Evolutionary conservation across 2,329 filamentous ascomycete species (phyloP), one percentile per base, ranked within the genome.

Genomic region (Diaporthe australafricana): DNA sequence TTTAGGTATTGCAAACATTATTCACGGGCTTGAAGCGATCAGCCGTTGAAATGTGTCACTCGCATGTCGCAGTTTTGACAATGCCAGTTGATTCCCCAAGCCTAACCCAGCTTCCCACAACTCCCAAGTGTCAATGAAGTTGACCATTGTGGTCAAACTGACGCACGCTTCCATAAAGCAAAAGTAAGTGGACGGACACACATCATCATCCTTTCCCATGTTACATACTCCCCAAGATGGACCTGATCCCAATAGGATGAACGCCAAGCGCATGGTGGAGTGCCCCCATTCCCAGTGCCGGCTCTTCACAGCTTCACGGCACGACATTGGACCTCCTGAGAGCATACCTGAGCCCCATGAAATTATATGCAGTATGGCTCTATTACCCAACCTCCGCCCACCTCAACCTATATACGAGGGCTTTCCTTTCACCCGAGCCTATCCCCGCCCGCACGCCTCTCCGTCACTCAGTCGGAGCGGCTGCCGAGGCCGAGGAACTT

Each of bases 401-500:
- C 25, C 22, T 38, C 16, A 16, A 27, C 30, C n/a, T 3, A 40
- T 5, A 40, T 5, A 16, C 5, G n/a, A 40, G n/a, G 7, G n/a
- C n/a, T n/a, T n/a, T n/a, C n/a, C n/a, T n/a, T n/a, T n/a, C n/a
- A n/a, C n/a, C n/a, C n/a, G n/a, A n/a, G n/a, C n/a, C n/a, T n/a
- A n/a, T n/a, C n/a, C n/a, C n/a, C n/a, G n/a, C n/a, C n/a, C n/a
- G n/a, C n/a, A n/a, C n/a, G n/a, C n/a, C n/a, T n/a, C n/a, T n/a
- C n/a, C n/a, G 5, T 38, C n/a, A n/a, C 27, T 63, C 30, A 60
- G 3, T 50, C 42, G 16, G 27, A 47, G 47, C 66, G 66, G 14
- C 55, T 25, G 5, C 66, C 53, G 32, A 73, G 30, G 25, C 72
- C 72, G 16, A 73, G 53, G 38, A 73, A 72, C 52, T 72, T 73